These are phyloP conservation scores for Pythium coloratum DNA, from an alignment of 352 stramenopile genomes.

Conservation along the genomic window DNA sequence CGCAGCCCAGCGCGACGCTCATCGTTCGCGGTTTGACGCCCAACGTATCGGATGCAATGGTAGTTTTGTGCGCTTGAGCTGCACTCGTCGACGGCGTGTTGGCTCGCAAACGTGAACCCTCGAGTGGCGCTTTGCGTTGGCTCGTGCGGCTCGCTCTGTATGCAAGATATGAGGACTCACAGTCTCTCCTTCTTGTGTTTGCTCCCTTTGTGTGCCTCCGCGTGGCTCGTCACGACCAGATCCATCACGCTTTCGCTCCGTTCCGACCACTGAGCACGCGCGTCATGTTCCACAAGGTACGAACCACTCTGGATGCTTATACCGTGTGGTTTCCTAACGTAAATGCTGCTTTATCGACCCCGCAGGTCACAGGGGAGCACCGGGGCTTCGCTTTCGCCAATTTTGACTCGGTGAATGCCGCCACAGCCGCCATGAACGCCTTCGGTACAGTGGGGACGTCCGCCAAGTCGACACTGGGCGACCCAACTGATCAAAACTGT, in stretches of 20 bases:
- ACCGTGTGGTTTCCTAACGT: background rate
- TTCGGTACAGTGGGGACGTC: conserved; percentile 43
- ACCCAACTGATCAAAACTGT: background rate
- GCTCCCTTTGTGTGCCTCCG: background rate
- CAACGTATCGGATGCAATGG: conserved; percentile 63
- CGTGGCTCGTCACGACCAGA: conserved; percentile 34
- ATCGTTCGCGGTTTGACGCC: conserved; percentile 59
- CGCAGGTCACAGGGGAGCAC: conserved; percentile 53
- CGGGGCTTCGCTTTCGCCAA: conserved; percentile 83
- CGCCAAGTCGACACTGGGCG: background rate
- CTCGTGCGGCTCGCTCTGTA: background rate
- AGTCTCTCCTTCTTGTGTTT: conserved; percentile 27
- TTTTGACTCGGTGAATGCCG: conserved; percentile 58
- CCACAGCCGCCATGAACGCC: conserved; percentile 47
- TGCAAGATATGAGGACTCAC: conserved; percentile 28
- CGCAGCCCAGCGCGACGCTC: conserved; percentile 57
- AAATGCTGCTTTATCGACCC: background rate
- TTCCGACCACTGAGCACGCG: conserved; percentile 52
- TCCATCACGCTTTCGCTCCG: conserved; percentile 45
- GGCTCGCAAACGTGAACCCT: background rate
- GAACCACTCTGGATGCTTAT: background rate
- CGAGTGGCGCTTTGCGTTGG: background rate
- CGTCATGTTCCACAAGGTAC: conserved; percentile 73
- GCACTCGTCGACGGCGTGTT: background rate
- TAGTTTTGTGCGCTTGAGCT: conserved; percentile 32